Conservation (phyloP, 768 basidiomycete species). For the Zangia roseola region DNA sequence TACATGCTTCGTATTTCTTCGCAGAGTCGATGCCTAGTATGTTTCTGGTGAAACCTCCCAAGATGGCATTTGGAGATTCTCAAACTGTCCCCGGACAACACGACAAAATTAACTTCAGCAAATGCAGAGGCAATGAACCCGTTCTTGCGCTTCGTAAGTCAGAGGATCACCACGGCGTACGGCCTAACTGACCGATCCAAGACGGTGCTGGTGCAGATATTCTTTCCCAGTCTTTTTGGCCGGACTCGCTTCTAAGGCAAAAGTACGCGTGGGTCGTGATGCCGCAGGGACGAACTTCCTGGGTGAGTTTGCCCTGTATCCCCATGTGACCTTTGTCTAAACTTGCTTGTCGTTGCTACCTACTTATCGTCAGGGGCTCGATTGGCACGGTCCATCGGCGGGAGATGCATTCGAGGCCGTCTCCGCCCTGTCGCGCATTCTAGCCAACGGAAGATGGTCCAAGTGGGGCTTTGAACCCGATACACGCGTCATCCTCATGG, state of each 20-base stretch:
- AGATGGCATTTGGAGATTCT: constrained; percentile 24
- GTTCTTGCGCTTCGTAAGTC: constrained; percentile 65
- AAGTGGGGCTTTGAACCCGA: constrained; percentile 38
- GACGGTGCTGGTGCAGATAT: constrained; percentile 90
- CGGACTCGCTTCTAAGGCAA: constrained; percentile 57
- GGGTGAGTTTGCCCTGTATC: constrained; percentile 55
- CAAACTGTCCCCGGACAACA: not conserved
- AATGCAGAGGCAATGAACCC: constrained; percentile 38
- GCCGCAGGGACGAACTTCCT: constrained; percentile 82
- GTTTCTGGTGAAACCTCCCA: constrained; percentile 61
- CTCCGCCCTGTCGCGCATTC: constrained; percentile 51
- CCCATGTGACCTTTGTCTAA: not conserved
- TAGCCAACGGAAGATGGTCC: constrained; percentile 39
- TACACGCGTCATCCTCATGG: constrained; percentile 63
- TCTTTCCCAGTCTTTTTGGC: constrained; percentile 54
- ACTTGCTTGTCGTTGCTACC: not conserved
- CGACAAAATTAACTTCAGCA: not conserved
- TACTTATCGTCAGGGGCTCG: constrained; percentile 61
- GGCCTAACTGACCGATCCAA: constrained; percentile 27
- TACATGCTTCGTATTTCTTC: constrained; percentile 61
- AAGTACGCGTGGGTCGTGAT: constrained; percentile 69
- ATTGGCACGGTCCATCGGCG: constrained; percentile 89
- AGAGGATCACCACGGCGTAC: not conserved
- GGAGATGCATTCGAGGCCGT: constrained; percentile 66
- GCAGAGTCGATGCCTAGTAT: constrained; percentile 51